phyloP scores from a whole-genome alignment of 106 monocot species.

The Triglochin maritima region DNA sequence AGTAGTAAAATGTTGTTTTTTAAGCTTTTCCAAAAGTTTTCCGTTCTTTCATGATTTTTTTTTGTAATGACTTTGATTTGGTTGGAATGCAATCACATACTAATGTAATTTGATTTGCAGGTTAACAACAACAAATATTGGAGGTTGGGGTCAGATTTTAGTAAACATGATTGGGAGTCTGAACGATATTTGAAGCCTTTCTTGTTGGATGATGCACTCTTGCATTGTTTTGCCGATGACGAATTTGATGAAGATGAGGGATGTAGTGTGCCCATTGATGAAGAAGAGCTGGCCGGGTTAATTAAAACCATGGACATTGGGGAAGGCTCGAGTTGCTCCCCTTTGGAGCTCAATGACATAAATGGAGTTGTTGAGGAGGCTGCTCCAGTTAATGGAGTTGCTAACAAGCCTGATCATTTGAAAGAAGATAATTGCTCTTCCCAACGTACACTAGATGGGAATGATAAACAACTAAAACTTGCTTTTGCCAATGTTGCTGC shows the following conservation, averaged over 20 bases:
- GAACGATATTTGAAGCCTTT: slow-evolving; percentile 79
- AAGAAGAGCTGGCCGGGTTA: slow-evolving; percentile 42
- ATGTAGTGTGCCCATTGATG: slow-evolving; percentile 16
- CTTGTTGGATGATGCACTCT: slow-evolving; percentile 61
- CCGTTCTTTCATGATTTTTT: not conserved
- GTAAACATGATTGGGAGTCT: slow-evolving; percentile 46
- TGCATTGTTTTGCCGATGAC: slow-evolving; percentile 62
- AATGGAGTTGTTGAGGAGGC: not conserved
- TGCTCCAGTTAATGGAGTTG: not conserved
- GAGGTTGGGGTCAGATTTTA: slow-evolving; percentile 37
- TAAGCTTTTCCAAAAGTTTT: not conserved
- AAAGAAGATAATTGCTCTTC: slow-evolving; percentile 4
- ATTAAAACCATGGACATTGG: slow-evolving; percentile 14
- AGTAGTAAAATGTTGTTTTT: not conserved
- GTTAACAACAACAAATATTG: slow-evolving; percentile 66
- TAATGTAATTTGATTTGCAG: slow-evolving; percentile 18
- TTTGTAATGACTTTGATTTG: too few species aligned
- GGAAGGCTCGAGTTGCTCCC: slow-evolving; percentile 1
- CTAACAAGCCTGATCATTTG: not conserved
- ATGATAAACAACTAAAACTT: slow-evolving; percentile 36
- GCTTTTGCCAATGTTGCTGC: slow-evolving; percentile 48
- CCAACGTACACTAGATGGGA: not conserved
- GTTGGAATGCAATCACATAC: not conserved
- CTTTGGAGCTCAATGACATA: not conserved
- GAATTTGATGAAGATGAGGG: slow-evolving; percentile 40